Conservation (phyloP, 78 protist species). For the Isochrysis galbana region DNA sequence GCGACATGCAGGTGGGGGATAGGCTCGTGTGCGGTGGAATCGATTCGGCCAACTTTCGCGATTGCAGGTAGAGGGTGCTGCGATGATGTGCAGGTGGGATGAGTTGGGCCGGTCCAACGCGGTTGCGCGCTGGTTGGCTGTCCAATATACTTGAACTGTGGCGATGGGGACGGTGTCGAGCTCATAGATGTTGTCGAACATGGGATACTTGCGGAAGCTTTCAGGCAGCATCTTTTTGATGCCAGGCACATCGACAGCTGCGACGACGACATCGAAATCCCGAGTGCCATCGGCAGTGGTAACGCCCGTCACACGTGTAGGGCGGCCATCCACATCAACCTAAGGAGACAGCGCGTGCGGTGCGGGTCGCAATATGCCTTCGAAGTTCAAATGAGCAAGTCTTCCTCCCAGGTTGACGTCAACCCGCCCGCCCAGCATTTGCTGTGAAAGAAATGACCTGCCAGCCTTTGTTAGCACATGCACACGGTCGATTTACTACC, state of each 20-base stretch:
- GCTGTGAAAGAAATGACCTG: neutral
- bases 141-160: slow-evolving; percentile 54
- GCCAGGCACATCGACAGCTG: slow-evolving; percentile 47
- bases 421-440: neutral
- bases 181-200: slow-evolving; percentile 41
- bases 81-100: neutral
- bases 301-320: neutral
- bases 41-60: too few relatives aligned
- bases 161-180: slow-evolving; percentile 43
- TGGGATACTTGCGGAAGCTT: neutral
- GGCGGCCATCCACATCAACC: neutral
- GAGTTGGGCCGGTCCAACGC: too few relatives aligned
- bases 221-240: slow-evolving; percentile 33
- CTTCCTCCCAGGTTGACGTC: too few relatives aligned
- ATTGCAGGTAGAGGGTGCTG: neutral
- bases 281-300: neutral
- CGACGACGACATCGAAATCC: slow-evolving; percentile 13
- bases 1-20: too few relatives aligned
- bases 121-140: too few relatives aligned
- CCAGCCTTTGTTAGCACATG: too few relatives aligned
- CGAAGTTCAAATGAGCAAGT: too few relatives aligned
- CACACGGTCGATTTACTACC: too few relatives aligned
- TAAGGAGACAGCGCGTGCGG: neutral
- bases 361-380: too few relatives aligned
- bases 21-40: too few relatives aligned